Conservation (phyloP, 306 rosid species). For the Ochetophila trinervis region DNA sequence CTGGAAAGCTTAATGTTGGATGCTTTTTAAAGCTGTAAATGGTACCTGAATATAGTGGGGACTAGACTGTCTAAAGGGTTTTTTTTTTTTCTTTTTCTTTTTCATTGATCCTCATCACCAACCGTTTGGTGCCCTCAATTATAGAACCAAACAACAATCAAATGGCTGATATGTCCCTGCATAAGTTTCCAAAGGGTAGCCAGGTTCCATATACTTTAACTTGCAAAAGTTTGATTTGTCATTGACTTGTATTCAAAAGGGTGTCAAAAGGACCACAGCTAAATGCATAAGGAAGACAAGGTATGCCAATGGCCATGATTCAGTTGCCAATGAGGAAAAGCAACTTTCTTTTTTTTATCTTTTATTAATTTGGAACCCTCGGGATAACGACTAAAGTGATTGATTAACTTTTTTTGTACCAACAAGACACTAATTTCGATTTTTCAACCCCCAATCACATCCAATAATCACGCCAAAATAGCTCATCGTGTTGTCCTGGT, state of each 20-base stretch:
- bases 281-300: slow-evolving; percentile 37
- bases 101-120: slow-evolving; percentile 57
- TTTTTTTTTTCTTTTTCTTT: slow-evolving; percentile 26
- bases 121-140: slow-evolving; percentile 57
- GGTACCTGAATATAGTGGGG: slow-evolving; percentile 53
- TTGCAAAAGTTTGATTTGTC: background rate
- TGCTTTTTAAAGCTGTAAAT: slow-evolving; percentile 38
- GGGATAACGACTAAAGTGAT: slow-evolving; percentile 20
- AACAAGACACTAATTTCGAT: slow-evolving; percentile 2
- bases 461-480: slow-evolving; percentile 41
- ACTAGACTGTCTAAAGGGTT: slow-evolving; percentile 30
- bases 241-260: slow-evolving; percentile 1
- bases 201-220: background rate
- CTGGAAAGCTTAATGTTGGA: slow-evolving; percentile 40
- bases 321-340: slow-evolving; percentile 26
- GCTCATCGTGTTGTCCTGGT: no score
- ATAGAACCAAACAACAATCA: slow-evolving; percentile 26
- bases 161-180: slow-evolving; percentile 26
- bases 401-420: slow-evolving; percentile 16
- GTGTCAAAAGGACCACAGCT: slow-evolving; percentile 29
- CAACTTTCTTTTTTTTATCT: slow-evolving; percentile 17
- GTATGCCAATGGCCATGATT: slow-evolving; percentile 39
- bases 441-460: slow-evolving; percentile 43
- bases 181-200: slow-evolving; percentile 9
- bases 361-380: slow-evolving; percentile 28